Evolutionary conservation across 2,329 filamentous ascomycete genomes (phyloP), one percentile per base, ranked within the genome.

Genomic region (Clonostachys byssicola): DNA sequence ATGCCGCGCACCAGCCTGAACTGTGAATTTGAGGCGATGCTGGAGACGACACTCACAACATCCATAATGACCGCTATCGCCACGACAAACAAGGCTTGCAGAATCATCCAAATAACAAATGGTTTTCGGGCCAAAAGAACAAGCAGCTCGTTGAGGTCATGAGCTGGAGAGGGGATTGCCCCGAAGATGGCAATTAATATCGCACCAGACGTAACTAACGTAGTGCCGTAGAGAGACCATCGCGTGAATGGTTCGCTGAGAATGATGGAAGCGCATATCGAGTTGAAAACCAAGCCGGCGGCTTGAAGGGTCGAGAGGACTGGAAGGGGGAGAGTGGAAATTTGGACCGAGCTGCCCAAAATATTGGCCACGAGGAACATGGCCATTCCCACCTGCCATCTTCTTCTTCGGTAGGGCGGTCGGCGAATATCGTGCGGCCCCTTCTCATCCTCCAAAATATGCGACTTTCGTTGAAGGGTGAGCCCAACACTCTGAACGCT

Each of bases 341-440:
- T 97, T 70, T 99, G 94, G 49, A 99, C 94, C 36, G 90, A 92
- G 70, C 92, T 96, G 50, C 94, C 94, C 47, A 97, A 78, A 47
- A 99, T 78, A 65, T 99, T 99, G 52, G 94, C 89, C 55, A 95
- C 77, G 55, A 99, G 84, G 69, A 99, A 99, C 84, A 99, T 94
- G 62, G 85, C 83, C 92, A 99, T 97, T 49, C 94, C 94, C 52
- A 95, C 74, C 80, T 96, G 94, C 94, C 94, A 99, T 78, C 91
- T 81, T 60, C 92, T 82, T 60, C 94, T 82, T 61, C 87, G 86
- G 69, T 96, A 95, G 5, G 94, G 90, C 41, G 94, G 92, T 51
- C 92, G 80, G 56, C 88, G 85, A 50, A 85, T 74, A 68, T 94
- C 83, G 64, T 89, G 86, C 8, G 78, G 78, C 45, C 83, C 81